Conservation (phyloP, 2,329 filamentous ascomycete species). For the Tolypocladium ovalisporum region DNA sequence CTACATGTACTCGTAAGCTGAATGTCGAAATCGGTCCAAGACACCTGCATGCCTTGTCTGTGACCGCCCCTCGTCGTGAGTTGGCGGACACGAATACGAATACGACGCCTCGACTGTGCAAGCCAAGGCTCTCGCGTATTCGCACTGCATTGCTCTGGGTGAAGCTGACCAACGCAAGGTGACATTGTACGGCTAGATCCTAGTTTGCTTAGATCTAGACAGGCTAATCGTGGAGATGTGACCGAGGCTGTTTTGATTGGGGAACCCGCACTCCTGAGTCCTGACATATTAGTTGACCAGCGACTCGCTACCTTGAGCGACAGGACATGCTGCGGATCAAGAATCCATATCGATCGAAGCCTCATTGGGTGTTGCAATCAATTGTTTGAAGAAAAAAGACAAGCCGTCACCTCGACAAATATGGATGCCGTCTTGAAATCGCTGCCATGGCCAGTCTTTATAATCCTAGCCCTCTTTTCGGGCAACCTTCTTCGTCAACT, state of each 20-base stretch:
- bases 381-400: not conserved
- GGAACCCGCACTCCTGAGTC: not conserved
- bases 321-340: not conserved
- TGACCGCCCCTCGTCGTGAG: not conserved
- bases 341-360: not conserved
- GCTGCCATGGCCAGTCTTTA: conserved; percentile 15
- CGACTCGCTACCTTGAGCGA: not conserved
- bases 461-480: conserved; percentile 47
- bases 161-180: not conserved
- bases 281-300: not conserved
- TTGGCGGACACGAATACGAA: not conserved
- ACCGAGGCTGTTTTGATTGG: not conserved
- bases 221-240: not conserved
- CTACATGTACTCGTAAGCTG: too few relatives aligned
- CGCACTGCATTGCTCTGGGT: not conserved
- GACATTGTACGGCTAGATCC: not conserved
- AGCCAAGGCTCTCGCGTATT: not conserved
- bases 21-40: not conserved
- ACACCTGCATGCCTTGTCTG: not conserved
- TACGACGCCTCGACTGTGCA: not conserved
- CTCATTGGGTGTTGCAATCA: not conserved
- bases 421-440: not conserved
- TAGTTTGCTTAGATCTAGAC: not conserved
- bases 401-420: not conserved
- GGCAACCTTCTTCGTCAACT: conserved; percentile 69